Evolutionary conservation across 2,329 filamentous ascomycete species (phyloP).

Genomic region (Fusarium odoratissimum): DNA sequence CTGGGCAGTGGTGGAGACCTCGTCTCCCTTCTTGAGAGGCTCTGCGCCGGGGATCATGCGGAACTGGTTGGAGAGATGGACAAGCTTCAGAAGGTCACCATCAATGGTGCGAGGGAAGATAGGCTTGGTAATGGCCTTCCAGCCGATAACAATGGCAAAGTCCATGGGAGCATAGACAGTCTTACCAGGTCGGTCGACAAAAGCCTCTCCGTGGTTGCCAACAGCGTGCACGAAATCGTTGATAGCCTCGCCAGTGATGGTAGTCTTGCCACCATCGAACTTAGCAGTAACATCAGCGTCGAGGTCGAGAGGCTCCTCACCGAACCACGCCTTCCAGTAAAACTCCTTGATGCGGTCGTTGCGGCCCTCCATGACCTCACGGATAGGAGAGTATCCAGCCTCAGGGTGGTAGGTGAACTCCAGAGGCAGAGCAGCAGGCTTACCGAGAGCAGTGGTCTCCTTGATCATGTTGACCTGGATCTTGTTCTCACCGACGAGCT

Average conservation of each 20-base stretch:
- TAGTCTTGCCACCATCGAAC: slow-evolving; percentile 90
- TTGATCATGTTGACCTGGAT: slow-evolving; percentile 93
- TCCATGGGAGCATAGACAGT: slow-evolving; percentile 97
- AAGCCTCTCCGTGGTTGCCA: slow-evolving; percentile 96
- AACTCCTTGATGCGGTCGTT: slow-evolving; percentile 99
- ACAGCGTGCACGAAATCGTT: slow-evolving; percentile 99
- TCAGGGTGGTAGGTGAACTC: slow-evolving; percentile 95
- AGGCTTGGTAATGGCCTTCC: slow-evolving; percentile 99
- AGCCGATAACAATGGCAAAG: slow-evolving; percentile 96
- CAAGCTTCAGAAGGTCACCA: slow-evolving; percentile 93
- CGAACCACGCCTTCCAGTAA: slow-evolving; percentile 99
- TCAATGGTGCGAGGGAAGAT: slow-evolving; percentile 98
- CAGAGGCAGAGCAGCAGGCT: slow-evolving; percentile 84
- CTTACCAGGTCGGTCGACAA: slow-evolving; percentile 95
- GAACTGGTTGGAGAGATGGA: slow-evolving; percentile 97
- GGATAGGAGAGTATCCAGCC: slow-evolving; percentile 96
- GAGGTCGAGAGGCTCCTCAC: slow-evolving; percentile 83
- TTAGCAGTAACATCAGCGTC: slow-evolving; percentile 85
- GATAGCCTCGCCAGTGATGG: slow-evolving; percentile 91
- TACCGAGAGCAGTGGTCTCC: slow-evolving; percentile 86
- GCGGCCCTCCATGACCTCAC: slow-evolving; percentile 93
- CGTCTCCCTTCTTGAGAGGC: slow-evolving; percentile 94
- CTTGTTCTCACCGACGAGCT: slow-evolving; percentile 78
- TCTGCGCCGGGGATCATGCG: slow-evolving; percentile 97
- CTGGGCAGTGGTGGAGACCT: slow-evolving; percentile 91